Evolutionary conservation across 208 protist genomes (phyloP), one percentile per base, ranked within the genome.

Genomic region (Ichthyophonus hoferi): DNA sequence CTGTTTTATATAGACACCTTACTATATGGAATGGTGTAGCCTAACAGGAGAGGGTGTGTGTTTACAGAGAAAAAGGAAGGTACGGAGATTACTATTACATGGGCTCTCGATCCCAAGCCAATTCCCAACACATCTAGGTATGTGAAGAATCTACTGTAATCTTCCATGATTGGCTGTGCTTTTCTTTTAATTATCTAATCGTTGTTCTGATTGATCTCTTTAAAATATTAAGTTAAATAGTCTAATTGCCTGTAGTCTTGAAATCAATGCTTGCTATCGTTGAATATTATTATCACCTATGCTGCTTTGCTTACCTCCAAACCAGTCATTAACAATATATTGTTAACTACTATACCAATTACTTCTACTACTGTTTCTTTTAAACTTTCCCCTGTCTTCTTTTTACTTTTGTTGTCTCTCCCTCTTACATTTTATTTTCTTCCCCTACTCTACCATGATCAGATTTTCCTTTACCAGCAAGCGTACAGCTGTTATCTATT

Each of bases 401-500:
- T 81, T 81, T 81, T 3, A 12, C 77, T 81, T 35, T 81, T 81
- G 7, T 3, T 81, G 17, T 81, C 77, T 38, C 33, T 38, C 77
- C 33, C 77, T 81, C 77, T 38, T 31, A 12, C 7, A 12, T 31
- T 38, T 31, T 81, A n/a, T 38, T 31, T 38, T 31, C 33, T 31
- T 85, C 81, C 17, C 35, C 17, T 17, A 7, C 81, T 35, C 81
- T 58, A 12, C 0, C 81, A 7, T 42, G 24, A n/a, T 0, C 81
- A 85, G 81, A 34, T 85, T 85, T 42, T 14, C 39, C 14, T 17
- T 38, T 7, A n/a, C 39, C 24, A 85, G 41, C 33, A 85, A 85
- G 41, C 81, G 33, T 7, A 85, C 38, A 42, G 81, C 39, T n/a
- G 81, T 38, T 0, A 85, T 85, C 81, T 85, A 85, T 38, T 85